Percentiles rank a stretch among this genome's conserved stretches.
Evolutionary conservation across 1,139 yeast genomes (phyloP).

Genomic region (Suhomyces kunorum): DNA sequence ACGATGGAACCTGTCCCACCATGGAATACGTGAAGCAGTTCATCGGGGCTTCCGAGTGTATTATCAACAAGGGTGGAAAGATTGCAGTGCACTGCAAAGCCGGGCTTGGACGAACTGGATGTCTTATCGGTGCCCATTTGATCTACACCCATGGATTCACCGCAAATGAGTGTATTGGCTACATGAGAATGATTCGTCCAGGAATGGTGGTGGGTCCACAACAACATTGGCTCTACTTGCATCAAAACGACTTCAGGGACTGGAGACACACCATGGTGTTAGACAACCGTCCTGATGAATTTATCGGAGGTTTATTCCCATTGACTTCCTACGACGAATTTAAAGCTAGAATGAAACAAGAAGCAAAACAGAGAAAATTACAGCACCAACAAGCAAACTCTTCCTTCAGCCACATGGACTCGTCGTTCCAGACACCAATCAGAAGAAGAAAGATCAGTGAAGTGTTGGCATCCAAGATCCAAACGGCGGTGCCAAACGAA

Average conservation of each 20-base stretch:
- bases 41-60: conserved; percentile 92
- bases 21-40: conserved; percentile 89
- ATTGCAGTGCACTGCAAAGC: conserved; percentile 99
- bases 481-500: conserved; percentile 81
- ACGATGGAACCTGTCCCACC: conserved; percentile 97
- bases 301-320: conserved; percentile 76
- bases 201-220: conserved; percentile 99
- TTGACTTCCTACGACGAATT: conserved; percentile 61
- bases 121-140: conserved; percentile 94
- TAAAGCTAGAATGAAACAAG: conserved; percentile 50
- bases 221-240: conserved; percentile 96
- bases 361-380: conserved; percentile 45
- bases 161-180: conserved; percentile 94
- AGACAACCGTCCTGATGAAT: conserved; percentile 66
- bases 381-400: conserved; percentile 33
- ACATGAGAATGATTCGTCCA: conserved; percentile 93
- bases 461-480: conserved; percentile 65
- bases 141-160: conserved; percentile 96
- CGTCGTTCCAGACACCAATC: conserved; percentile 66
- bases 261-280: conserved; percentile 95
- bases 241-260: conserved; percentile 92
- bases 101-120: conserved; percentile 96
- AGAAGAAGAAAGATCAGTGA: conserved; percentile 73
- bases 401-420: conserved; percentile 37
- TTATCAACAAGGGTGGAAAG: conserved; percentile 81